Conservation (phyloP, 345 rosid genomes). For the Salix exigua region DNA sequence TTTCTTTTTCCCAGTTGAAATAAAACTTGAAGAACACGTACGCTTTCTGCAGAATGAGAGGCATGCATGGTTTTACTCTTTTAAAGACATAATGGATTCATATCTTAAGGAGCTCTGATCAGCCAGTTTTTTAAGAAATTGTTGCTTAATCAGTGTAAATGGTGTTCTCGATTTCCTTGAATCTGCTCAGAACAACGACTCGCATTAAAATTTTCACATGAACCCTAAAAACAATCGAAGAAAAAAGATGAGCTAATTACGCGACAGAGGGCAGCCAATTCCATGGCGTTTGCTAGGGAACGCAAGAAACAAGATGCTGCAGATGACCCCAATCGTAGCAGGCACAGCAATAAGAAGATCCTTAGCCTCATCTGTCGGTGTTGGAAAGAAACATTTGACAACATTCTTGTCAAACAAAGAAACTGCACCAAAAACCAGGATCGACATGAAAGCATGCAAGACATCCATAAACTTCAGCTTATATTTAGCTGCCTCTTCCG, state of each 20-base stretch:
- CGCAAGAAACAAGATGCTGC: constrained; percentile 48
- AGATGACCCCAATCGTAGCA: constrained; percentile 38
- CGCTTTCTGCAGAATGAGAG: too few relatives aligned
- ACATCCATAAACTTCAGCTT: constrained; percentile 51
- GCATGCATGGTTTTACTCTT: too few relatives aligned
- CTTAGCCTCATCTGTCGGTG: constrained; percentile 41
- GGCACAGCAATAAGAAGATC: constrained; percentile 47
- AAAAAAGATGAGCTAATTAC: neutral
- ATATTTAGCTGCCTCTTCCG: constrained; percentile 38
- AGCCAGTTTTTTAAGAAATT: too few relatives aligned
- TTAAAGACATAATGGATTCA: too few relatives aligned
- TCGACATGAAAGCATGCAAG: constrained; percentile 53
- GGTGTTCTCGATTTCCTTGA: too few relatives aligned
- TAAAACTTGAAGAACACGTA: too few relatives aligned
- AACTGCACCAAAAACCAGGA: constrained; percentile 51
- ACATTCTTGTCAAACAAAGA: constrained; percentile 68
- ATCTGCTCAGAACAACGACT: too few relatives aligned
- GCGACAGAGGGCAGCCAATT: constrained; percentile 55
- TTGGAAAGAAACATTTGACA: constrained; percentile 49
- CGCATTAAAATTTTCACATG: too few relatives aligned
- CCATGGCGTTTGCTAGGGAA: constrained; percentile 75
- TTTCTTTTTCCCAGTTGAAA: too few relatives aligned
- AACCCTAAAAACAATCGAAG: too few relatives aligned
- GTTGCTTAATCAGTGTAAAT: too few relatives aligned
- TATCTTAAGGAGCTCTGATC: too few relatives aligned